A percentile compares a stretch with the other conserved stretches of the same genome.
These are phyloP conservation scores for Ceratocystis diversiconidia DNA, from an alignment of 2,329 filamentous ascomycete species.

Conservation along the genomic window DNA sequence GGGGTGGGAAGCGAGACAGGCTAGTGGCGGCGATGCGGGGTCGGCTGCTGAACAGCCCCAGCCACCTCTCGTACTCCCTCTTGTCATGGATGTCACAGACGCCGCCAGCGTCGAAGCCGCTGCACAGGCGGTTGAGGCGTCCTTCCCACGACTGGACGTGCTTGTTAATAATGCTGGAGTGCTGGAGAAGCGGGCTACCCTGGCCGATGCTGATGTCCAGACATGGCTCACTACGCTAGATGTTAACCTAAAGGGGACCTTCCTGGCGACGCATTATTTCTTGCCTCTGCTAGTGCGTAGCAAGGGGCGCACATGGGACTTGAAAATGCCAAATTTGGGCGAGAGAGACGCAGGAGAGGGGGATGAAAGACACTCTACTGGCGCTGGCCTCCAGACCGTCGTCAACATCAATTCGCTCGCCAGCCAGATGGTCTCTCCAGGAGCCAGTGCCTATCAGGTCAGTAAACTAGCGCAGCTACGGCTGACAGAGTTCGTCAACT, in stretches of 20 bases:
- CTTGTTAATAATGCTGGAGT: constrained; percentile 33
- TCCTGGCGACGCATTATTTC: constrained; percentile 33
- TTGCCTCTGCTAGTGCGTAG: constrained; percentile 32
- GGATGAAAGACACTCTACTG: not conserved
- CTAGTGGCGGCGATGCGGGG: constrained; percentile 23
- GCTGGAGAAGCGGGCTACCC: constrained; percentile 26
- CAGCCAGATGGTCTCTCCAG: constrained; percentile 25
- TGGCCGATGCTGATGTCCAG: constrained; percentile 27
- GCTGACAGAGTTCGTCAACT: constrained; percentile 35
- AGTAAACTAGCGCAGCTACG: constrained; percentile 36
- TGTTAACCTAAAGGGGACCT: constrained; percentile 37
- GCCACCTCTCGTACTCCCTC: constrained; percentile 28
- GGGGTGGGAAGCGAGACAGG: not conserved
- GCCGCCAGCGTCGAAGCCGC: constrained; percentile 25
- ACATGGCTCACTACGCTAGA: constrained; percentile 36
- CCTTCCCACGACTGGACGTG: constrained; percentile 29
- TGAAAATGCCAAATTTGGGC: not conserved
- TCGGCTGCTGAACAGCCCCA: constrained; percentile 21
- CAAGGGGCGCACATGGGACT: constrained; percentile 24
- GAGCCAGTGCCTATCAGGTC: constrained; percentile 32
- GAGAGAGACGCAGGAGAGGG: constrained; percentile 20
- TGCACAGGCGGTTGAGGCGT: constrained; percentile 20
- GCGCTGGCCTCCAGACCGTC: constrained; percentile 22
- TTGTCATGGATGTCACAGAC: constrained; percentile 29
- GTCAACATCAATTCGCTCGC: constrained; percentile 35